A percentile compares a stretch with the other conserved stretches of the same genome.
These are phyloP conservation scores for Populus euphratica DNA, from an alignment of 345 rosid species.

Conservation along the genomic window DNA sequence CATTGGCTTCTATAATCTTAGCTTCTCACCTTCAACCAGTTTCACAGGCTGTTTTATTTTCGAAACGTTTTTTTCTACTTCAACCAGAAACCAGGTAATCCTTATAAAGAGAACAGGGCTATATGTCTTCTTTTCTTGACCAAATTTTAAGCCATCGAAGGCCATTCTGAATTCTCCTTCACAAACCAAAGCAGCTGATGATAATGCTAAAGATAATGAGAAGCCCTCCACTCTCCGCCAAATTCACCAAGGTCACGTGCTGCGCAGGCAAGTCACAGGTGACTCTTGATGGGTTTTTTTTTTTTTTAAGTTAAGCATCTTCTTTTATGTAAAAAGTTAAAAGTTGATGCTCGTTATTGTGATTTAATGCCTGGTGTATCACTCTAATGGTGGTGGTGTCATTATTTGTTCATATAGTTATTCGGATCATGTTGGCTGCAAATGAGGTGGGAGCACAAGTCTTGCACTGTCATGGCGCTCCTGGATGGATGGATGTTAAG, in stretches of 20 bases:
- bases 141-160: conserved; percentile 12
- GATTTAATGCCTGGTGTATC: background rate
- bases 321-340: background rate
- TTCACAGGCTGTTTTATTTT: background rate
- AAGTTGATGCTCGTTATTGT: background rate
- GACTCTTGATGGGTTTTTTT: background rate
- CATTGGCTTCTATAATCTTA: conserved; percentile 10
- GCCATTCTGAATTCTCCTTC: conserved; percentile 17
- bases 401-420: conserved; percentile 47
- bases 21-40: conserved; percentile 4
- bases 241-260: conserved; percentile 47
- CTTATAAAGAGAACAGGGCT: background rate
- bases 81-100: background rate
- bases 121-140: background rate
- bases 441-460: conserved; percentile 44
- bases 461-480: conserved; percentile 78
- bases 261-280: conserved; percentile 37
- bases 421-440: conserved; percentile 61
- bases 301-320: background rate
- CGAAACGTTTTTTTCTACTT: background rate
- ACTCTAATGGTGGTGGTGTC: background rate
- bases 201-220: background rate
- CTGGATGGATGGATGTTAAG: conserved; percentile 77
- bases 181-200: background rate
- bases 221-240: conserved; percentile 30